Evolutionary conservation across 352 stramenopile species (phyloP), one percentile per base, ranked within the genome.

Genomic region (Phytophthora hybrid): DNA sequence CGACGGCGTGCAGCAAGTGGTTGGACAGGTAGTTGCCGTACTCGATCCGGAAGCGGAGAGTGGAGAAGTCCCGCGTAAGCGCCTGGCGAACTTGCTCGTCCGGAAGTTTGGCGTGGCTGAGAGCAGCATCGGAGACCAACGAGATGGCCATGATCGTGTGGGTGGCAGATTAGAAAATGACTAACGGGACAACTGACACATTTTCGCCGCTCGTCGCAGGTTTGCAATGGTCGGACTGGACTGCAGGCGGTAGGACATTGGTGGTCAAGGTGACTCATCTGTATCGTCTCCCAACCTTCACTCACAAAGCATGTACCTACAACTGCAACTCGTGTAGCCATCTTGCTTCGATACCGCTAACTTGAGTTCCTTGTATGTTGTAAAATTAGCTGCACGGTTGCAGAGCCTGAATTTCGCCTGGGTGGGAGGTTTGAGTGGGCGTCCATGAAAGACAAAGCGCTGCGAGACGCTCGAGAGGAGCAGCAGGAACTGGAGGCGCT

Each of bases 401-500:
- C 6, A 51, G 44, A n/a, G 18, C 14, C 34, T 49, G 16, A 14
- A 10, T 14, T n/a, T 41, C 34, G 26, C 26, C 26, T 31, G 2
- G 3, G 26, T 31, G 3, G 16, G 44, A 51, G 44, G 44, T 23
- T 21, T 16, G 18, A 51, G 37, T 51, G 18, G 14, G 44, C 5
- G 44, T 51, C 16, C 16, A 47, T 47, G 54, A 49, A 53, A 11
- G 66, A 76, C 46, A 74, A 90, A 69, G 72, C 70, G 31, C 37
- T 89, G 19, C 47, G 63, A 26, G 74, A 78, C 69, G 84, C 77
- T 16, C 81, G 77, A 6, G 76, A 85, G 26, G 85, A 94, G 71
- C 80, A 92, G 26, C 64, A 92, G 23, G 89, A 97, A 71, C 81
- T 98, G n/a, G 81, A 97, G 41, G 91, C 91, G 18, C 79, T 98